Evolutionary conservation across 805 yeast genomes (phyloP).

Genomic region (Yarrowia sp.): DNA sequence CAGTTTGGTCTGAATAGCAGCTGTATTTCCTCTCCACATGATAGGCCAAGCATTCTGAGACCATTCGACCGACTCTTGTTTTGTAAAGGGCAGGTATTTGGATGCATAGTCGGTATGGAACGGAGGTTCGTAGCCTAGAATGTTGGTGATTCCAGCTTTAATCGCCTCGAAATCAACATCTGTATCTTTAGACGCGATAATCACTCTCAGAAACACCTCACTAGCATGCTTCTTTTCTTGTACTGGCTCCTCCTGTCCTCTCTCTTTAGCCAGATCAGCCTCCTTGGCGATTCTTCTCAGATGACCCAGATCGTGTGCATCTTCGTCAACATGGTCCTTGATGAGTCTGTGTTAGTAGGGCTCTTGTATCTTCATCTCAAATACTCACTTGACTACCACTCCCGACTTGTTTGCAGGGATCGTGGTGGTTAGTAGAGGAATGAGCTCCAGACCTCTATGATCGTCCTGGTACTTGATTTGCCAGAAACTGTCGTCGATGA

Average conservation of each 20-base stretch:
- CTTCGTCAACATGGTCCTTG: constrained; percentile 38
- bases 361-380: not conserved
- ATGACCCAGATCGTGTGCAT: constrained; percentile 38
- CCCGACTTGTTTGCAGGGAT: constrained; percentile 38
- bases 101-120: constrained; percentile 48
- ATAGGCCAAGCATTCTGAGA: constrained; percentile 71
- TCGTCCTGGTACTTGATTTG: constrained; percentile 35
- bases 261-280: not conserved
- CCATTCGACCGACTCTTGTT: constrained; percentile 68
- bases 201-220: constrained; percentile 7
- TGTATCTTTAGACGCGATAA: constrained; percentile 13
- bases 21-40: constrained; percentile 90
- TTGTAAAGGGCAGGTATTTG: constrained; percentile 60
- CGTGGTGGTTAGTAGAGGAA: constrained; percentile 36
- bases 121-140: not conserved
- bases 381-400: constrained; percentile 34
- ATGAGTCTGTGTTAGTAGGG: constrained; percentile 30
- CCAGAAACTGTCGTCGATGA: constrained; percentile 30
- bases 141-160: not conserved
- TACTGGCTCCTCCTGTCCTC: not conserved
- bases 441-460: constrained; percentile 31
- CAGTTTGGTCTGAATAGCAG: constrained; percentile 47
- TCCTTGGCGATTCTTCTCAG: constrained; percentile 39
- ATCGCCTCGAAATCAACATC: constrained; percentile 7
- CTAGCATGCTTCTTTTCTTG: not conserved